phyloP scores from a whole-genome alignment of 2,329 filamentous ascomycete genomes.

The Aureobasidium sp. region DNA sequence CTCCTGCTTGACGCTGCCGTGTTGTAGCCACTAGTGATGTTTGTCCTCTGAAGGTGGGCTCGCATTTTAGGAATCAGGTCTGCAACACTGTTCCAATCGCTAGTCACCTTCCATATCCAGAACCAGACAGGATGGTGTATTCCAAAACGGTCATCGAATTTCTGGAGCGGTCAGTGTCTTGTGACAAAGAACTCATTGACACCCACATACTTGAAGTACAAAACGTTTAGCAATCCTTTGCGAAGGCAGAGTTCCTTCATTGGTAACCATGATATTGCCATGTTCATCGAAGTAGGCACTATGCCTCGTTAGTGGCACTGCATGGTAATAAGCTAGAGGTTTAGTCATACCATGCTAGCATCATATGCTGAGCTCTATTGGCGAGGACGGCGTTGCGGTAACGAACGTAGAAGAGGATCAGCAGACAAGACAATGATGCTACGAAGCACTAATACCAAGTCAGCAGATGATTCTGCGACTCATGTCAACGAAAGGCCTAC shows the following conservation, averaged over 20 bases:
- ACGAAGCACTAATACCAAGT: conserved; percentile 29
- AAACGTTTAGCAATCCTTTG: conserved; percentile 75
- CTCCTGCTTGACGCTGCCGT: conserved; percentile 25
- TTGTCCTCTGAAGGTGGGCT: conserved; percentile 53
- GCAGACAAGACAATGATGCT: conserved; percentile 32
- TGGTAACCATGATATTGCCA: conserved; percentile 61
- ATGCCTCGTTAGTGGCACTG: not conserved
- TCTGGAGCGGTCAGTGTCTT: conserved; percentile 29
- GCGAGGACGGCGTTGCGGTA: conserved; percentile 31
- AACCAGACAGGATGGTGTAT: conserved; percentile 73
- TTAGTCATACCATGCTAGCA: conserved; percentile 38
- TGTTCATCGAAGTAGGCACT: conserved; percentile 58
- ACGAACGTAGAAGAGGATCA: conserved; percentile 32
- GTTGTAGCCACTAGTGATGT: conserved; percentile 27
- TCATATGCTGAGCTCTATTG: conserved; percentile 46
- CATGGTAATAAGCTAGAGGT: not conserved
- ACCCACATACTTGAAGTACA: conserved; percentile 50
- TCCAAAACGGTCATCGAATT: conserved; percentile 67
- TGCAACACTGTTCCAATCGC: conserved; percentile 65
- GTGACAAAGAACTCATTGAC: not conserved
- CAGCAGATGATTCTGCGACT: not conserved
- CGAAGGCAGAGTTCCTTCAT: conserved; percentile 61
- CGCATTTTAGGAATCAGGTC: conserved; percentile 66
- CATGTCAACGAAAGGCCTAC: conserved; percentile 39
- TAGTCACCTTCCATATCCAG: conserved; percentile 77